Percentiles rank a stretch among this genome's conserved stretches.
phyloP scores from a whole-genome alignment of 169 alveolate species.

The Plasmodium yoelii region DNA sequence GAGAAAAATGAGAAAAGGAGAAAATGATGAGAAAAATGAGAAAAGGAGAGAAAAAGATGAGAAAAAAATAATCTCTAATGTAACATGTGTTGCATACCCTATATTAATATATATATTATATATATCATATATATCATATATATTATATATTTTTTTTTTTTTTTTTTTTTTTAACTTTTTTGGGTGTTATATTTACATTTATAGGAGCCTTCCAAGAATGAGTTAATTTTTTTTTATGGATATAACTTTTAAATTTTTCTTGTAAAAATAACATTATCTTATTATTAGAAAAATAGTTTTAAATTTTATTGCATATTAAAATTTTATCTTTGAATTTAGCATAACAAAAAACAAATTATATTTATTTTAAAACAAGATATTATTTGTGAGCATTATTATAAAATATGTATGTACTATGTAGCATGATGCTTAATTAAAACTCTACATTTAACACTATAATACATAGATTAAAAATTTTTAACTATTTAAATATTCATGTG shows the following conservation, averaged over 20 bases:
- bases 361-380: no score
- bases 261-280: neutral
- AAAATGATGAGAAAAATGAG: neutral
- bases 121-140: no score
- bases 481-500: no score
- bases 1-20: neutral
- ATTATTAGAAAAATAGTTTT: no score
- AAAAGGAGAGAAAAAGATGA: neutral
- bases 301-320: no score
- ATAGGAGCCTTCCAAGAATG: constrained; percentile 76
- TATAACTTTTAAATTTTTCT: neutral
- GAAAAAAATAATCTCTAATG: neutral
- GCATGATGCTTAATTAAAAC: no score
- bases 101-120: neutral
- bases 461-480: no score
- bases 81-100: neutral
- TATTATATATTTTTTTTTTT: neutral
- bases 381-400: no score
- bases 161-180: constrained; percentile 2
- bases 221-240: constrained; percentile 14
- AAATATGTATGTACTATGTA: no score
- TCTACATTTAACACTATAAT: no score
- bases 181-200: constrained; percentile 5
- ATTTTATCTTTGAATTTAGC: no score
- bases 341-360: no score